Base-by-base conservation (phyloP, 306 rosid species). In the Luffa acutangula region DNA sequence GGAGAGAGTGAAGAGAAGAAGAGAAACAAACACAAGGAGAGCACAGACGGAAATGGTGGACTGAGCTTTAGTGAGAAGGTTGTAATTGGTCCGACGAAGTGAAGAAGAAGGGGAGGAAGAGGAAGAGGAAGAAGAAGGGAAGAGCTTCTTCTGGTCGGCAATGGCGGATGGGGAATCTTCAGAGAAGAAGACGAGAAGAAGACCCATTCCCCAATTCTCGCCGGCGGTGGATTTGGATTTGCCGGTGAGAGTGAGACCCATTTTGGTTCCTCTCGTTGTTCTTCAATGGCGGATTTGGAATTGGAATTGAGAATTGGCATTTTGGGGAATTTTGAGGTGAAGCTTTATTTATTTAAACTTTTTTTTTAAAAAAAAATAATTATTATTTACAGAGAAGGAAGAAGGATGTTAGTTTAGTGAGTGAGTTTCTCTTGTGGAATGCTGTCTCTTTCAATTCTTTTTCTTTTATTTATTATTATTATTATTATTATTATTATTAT, bases 1-100 rank as follows among this genome's bases (percentile, higher is more conserved):
- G 37, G 97, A 90, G 74, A 95, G 93, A 9, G 99, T 85, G 86
- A 95, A 93, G 79, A 95, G 90, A 39, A 93, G 90, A 76, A 95
- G 93, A 8, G 99, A 93, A 56, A 85, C 39, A 87, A 93, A 87
- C 25, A 93, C 83, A 34, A 95, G 89, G 5, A 92, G 88, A 0
- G 89, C 94, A 4, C 99, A 95, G 6, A 95, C 84, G 4, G 96
- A 93, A 49, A 95, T 87, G 46, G 91, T 91, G 80, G 93, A 91
- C 74, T 89, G 97, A 14, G 97, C 87, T 84, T 85, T 93, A 5
- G 88, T 82, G 2, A 91, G 80, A 6, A 82, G 64, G 45, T 56
- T 82, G 69, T 87, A 83, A 69, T 79, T 77, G 57, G 34, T 84
- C 77, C 85, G 78, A 43, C 83, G 81, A 31, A 46, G 31, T 7